Percentiles rank a stretch among this genome's conserved stretches.
Conservation (phyloP, 2,329 filamentous ascomycete genomes). For the Neurospora sp. region DNA sequence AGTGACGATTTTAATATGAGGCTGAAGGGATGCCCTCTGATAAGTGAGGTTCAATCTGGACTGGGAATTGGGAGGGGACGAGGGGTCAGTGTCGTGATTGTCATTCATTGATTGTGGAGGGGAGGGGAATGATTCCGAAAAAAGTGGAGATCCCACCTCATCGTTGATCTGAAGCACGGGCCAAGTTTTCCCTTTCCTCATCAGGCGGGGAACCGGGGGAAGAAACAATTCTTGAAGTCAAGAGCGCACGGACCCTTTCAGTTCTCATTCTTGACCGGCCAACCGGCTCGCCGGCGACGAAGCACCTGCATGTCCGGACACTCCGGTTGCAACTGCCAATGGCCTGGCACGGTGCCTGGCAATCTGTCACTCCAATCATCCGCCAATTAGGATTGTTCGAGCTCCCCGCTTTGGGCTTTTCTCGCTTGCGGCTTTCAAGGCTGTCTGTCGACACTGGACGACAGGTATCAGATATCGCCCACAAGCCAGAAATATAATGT, state of each 20-base stretch:
- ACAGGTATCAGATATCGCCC: not conserved
- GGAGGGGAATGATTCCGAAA: not conserved
- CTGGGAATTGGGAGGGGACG: not conserved
- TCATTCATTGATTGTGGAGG: not conserved
- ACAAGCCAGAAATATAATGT: not conserved
- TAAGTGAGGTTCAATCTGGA: not conserved
- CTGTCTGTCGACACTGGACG: not conserved
- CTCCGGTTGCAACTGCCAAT: not conserved
- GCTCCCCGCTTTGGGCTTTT: not conserved
- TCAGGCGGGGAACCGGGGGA: no score
- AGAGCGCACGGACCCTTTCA: not conserved
- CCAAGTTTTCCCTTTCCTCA: not conserved
- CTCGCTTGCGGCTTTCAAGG: not conserved
- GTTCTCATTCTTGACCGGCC: not conserved
- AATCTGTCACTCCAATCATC: not conserved
- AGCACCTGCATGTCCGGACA: not conserved
- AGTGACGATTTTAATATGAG: not conserved
- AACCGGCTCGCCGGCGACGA: not conserved
- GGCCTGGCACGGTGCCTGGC: not conserved
- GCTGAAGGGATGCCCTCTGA: not conserved
- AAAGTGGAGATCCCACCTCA: not conserved
- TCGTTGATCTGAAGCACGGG: not conserved
- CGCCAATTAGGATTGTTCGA: not conserved
- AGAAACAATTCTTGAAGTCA: not conserved
- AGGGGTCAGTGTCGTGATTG: not conserved